Percentiles rank a stretch among this genome's conserved stretches.
Conservation (phyloP, 2,329 filamentous ascomycete genomes). For the Aspergillus sp. region DNA sequence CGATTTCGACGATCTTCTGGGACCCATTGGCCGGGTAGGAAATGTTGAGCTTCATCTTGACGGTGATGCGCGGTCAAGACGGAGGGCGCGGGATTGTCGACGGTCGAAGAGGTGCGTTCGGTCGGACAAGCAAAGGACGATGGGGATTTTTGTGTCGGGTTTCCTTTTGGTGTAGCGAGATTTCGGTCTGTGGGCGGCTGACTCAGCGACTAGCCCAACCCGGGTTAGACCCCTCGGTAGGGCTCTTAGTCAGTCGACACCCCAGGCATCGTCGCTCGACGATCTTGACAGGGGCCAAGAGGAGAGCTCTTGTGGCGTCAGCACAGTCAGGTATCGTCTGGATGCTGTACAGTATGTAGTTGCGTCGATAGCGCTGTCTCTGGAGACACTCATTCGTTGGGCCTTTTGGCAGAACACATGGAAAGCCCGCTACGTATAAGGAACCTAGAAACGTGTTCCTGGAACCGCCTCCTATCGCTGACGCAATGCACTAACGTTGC, state of each 20-base stretch:
- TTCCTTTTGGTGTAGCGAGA: conserved; percentile 49
- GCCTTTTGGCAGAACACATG: neutral
- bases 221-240: conserved; percentile 30
- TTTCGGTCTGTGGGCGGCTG: conserved; percentile 43
- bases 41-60: conserved; percentile 78
- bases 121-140: conserved; percentile 30
- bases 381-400: neutral
- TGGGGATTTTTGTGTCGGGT: conserved; percentile 42
- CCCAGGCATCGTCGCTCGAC: neutral
- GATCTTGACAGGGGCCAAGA: neutral
- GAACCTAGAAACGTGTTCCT: neutral
- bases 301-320: neutral
- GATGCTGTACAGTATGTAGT: neutral
- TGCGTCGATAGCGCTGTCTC: neutral
- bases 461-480: neutral
- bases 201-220: conserved; percentile 40
- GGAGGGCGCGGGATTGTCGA: conserved; percentile 50
- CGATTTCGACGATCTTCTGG: conserved; percentile 98
- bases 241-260: conserved; percentile 30
- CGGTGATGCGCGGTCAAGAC: conserved; percentile 55
- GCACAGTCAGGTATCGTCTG: neutral
- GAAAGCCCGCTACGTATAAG: neutral
- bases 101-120: conserved; percentile 39
- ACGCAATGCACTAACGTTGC: conserved; percentile 13
- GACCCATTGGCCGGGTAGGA: conserved; percentile 98